Evolutionary conservation across 345 rosid genomes (phyloP).

Genomic region (Melastoma malabathricum): DNA sequence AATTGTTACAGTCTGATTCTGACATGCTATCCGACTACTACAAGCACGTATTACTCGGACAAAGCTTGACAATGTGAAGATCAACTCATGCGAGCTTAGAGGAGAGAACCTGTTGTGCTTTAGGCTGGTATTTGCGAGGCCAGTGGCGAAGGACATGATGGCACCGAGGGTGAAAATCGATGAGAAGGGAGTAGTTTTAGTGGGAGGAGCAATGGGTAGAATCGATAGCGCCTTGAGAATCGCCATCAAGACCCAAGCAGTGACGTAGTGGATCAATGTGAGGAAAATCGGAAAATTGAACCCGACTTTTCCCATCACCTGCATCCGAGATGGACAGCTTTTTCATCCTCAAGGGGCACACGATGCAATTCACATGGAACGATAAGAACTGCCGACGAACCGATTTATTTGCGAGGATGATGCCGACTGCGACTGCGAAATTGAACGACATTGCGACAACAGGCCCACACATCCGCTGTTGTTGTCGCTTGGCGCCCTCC

Average conservation of each 20-base stretch:
- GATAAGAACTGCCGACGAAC: slow-evolving; percentile 15
- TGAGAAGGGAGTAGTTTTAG: slow-evolving; percentile 71
- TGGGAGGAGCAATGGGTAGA: slow-evolving; percentile 78
- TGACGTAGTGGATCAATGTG: slow-evolving; percentile 64
- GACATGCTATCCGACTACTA: too few relatives aligned
- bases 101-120: slow-evolving; percentile 62
- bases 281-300: slow-evolving; percentile 79
- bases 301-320: slow-evolving; percentile 85
- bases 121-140: slow-evolving; percentile 90
- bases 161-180: slow-evolving; percentile 67
- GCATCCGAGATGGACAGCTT: not conserved
- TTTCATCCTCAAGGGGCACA: not conserved
- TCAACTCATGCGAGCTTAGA: not conserved
- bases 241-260: slow-evolving; percentile 78
- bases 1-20: too few relatives aligned
- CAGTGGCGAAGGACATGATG: slow-evolving; percentile 91
- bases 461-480: slow-evolving; percentile 78
- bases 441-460: slow-evolving; percentile 80
- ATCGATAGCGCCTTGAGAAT: slow-evolving; percentile 52
- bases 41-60: too few relatives aligned
- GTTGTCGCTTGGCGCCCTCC: slow-evolving; percentile 78
- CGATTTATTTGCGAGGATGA: slow-evolving; percentile 74
- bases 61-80: too few relatives aligned
- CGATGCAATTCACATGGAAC: not conserved
- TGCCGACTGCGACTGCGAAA: slow-evolving; percentile 72